A percentile compares a stretch with the other conserved stretches of the same genome.
Evolutionary conservation across 257 asterid genomes (phyloP).

Genomic region (Solanum rostratum): DNA sequence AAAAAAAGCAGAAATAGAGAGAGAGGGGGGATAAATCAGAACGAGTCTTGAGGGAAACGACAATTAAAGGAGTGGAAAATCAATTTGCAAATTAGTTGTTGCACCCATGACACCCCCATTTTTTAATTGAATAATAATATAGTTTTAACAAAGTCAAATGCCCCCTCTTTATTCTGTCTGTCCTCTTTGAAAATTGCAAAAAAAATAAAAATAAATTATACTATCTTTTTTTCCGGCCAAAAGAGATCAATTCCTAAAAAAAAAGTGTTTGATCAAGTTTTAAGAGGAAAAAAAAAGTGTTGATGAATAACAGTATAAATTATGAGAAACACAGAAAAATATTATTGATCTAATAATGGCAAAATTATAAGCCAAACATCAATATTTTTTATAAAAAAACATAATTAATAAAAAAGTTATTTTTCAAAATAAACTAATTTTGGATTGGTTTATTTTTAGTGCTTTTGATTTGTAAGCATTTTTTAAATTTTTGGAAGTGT

Average conservation of each 20-base stretch:
- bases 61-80: not conserved
- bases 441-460: too few relatives aligned
- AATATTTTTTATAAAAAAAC: not conserved
- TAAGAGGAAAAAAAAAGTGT: not conserved
- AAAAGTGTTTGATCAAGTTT: accelerated
- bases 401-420: too few relatives aligned
- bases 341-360: not conserved
- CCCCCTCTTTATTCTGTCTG: not conserved
- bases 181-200: not conserved
- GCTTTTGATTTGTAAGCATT: too few relatives aligned
- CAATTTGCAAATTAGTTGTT: not conserved
- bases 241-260: not conserved
- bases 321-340: not conserved
- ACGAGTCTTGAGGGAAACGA: not conserved
- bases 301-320: not conserved
- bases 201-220: not conserved
- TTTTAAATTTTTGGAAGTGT: too few relatives aligned
- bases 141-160: not conserved
- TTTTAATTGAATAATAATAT: not conserved
- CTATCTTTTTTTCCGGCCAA: not conserved
- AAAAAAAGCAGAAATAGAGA: not conserved
- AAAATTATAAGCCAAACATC: not conserved
- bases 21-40: not conserved
- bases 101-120: not conserved
- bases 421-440: too few relatives aligned